Conservation (phyloP, 75 land plant genomes). For the Cryptomeria japonica region DNA sequence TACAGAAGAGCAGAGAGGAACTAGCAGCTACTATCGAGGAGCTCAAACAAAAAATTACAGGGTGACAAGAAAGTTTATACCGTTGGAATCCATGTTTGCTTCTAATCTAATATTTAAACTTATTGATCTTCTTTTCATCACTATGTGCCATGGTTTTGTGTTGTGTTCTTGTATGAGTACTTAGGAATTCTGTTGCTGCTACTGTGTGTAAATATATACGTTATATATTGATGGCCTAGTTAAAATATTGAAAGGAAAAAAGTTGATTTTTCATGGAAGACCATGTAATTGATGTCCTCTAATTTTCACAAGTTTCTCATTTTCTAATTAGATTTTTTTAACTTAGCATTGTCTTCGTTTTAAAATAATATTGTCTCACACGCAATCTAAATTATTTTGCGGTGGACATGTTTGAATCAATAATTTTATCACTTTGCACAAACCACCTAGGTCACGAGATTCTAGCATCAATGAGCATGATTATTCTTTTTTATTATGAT, state of each 20-base stretch:
- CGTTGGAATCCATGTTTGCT: not conserved
- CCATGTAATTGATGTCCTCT: not conserved
- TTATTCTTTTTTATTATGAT: too few species aligned
- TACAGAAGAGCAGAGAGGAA: slow-evolving; percentile 78
- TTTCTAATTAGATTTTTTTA: not conserved
- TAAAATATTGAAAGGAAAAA: not conserved
- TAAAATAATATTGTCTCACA: not conserved
- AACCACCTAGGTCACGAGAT: not conserved
- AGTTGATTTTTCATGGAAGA: not conserved
- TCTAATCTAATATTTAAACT: not conserved
- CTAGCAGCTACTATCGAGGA: slow-evolving; percentile 64
- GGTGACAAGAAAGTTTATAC: slow-evolving; percentile 17
- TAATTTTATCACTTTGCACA: not conserved
- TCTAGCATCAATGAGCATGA: not conserved
- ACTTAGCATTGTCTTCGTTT: not conserved
- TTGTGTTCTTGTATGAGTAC: not conserved
- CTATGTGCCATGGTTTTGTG: not conserved
- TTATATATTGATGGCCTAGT: not conserved
- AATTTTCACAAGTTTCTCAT: not conserved
- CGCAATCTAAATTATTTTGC: not conserved
- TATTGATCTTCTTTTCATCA: not conserved
- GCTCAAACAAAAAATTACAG: slow-evolving; percentile 70
- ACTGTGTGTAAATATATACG: not conserved
- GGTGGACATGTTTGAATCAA: not conserved
- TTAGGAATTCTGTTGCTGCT: not conserved